These are phyloP conservation scores for Phytophthora aleatoria DNA, from an alignment of 352 stramenopile genomes.

Conservation along the genomic window DNA sequence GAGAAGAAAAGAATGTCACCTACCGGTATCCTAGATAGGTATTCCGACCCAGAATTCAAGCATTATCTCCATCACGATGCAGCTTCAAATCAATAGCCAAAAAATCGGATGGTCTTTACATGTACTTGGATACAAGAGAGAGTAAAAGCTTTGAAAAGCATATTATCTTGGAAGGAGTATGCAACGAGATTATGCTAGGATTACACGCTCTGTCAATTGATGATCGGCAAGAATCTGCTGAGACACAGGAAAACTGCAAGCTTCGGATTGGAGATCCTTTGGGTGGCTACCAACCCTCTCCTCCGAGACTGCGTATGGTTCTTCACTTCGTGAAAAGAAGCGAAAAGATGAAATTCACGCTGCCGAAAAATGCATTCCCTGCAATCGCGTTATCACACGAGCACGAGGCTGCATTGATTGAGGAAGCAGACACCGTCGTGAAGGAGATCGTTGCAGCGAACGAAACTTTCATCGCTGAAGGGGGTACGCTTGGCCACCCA, in stretches of 20 bases:
- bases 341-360: conserved; percentile 47
- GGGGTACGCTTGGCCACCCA: conserved; percentile 23
- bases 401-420: conserved; percentile 25
- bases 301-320: neutral
- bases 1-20: too few species aligned
- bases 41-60: too few species aligned
- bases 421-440: conserved; percentile 47
- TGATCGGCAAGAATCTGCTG: conserved; percentile 13
- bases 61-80: neutral
- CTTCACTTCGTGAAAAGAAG: conserved; percentile 4
- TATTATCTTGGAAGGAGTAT: too few species aligned
- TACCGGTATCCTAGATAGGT: too few species aligned
- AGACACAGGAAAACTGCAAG: conserved; percentile 11
- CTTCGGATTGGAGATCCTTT: conserved; percentile 20
- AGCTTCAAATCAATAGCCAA: conserved; percentile 9
- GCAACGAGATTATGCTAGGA: neutral
- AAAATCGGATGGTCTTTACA: neutral
- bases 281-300: conserved; percentile 7
- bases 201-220: conserved; percentile 1
- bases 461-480: conserved; percentile 35
- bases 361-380: conserved; percentile 44
- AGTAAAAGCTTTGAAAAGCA: too few species aligned
- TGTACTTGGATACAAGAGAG: too few species aligned
- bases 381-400: conserved; percentile 32
- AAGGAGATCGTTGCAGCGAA: conserved; percentile 46